Percentiles rank a stretch among this genome's conserved stretches.
Evolutionary conservation across 164 flowering plant genomes (phyloP).

Genomic region (Cinnamomum chago): DNA sequence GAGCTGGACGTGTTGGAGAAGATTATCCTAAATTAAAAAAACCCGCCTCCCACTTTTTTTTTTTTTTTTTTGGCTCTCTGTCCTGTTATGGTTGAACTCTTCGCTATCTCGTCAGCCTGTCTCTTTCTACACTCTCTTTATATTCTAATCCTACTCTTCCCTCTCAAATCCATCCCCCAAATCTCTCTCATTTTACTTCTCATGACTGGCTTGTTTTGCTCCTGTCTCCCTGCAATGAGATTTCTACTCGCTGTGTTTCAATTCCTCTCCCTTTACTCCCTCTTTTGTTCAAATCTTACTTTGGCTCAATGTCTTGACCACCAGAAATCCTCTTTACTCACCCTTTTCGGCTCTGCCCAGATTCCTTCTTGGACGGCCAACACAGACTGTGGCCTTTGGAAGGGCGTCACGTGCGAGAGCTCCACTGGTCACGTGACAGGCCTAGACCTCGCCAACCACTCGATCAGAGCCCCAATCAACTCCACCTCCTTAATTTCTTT

Average conservation of each 20-base stretch:
- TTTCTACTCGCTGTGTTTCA: not conserved
- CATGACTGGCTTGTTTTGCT: not conserved
- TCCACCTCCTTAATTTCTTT: not conserved
- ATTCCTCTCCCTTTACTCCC: conserved; percentile 5
- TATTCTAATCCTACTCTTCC: too few species aligned
- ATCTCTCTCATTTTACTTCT: not conserved
- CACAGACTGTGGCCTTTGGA: conserved; percentile 37
- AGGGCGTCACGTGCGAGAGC: conserved; percentile 30
- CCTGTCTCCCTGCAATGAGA: conserved; percentile 22
- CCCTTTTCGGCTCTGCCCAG: conserved; percentile 2
- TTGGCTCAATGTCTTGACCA: conserved; percentile 28
- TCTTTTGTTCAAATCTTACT: not conserved
- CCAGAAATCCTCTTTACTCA: conserved; percentile 15
- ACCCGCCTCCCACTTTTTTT: too few species aligned
- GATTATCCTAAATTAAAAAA: too few species aligned
- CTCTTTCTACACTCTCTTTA: too few species aligned
- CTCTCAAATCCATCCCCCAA: too few species aligned
- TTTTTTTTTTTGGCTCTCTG: too few species aligned
- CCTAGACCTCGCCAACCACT: conserved; percentile 28
- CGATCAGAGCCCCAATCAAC: conserved; percentile 12
- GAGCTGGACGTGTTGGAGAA: too few species aligned
- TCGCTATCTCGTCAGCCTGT: too few species aligned
- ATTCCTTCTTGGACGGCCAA: conserved; percentile 30
- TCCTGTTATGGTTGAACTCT: too few species aligned
- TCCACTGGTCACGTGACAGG: conserved; percentile 24